These are phyloP conservation scores for Aureobasidium sp. DNA, from an alignment of 2,329 filamentous ascomycete genomes.

Conservation along the genomic window DNA sequence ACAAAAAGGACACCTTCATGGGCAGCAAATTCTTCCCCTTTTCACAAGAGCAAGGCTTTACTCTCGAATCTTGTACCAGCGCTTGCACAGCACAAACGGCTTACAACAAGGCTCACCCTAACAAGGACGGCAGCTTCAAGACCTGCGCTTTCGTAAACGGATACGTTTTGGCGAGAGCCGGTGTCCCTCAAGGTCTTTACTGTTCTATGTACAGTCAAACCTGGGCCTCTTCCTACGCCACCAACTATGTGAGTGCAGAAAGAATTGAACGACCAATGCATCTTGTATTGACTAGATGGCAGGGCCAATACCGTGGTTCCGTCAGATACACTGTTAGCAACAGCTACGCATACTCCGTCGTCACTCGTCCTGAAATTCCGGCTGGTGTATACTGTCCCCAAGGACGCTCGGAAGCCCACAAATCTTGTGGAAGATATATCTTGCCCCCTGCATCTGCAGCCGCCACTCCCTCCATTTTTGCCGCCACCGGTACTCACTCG, in stretches of 20 bases:
- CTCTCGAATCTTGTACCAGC: constrained; percentile 17
- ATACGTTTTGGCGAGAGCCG: constrained; percentile 32
- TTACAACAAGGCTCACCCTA: constrained; percentile 21
- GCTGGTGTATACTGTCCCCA: not conserved
- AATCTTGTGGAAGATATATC: not conserved
- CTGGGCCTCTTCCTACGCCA: constrained; percentile 18
- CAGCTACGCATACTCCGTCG: constrained; percentile 10
- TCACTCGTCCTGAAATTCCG: not conserved
- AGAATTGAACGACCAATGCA: not conserved
- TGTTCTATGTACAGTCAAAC: constrained; percentile 29
- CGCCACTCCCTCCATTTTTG: not conserved
- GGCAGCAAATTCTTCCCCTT: constrained; percentile 20
- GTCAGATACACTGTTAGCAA: constrained; percentile 14
- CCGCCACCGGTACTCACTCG: not conserved
- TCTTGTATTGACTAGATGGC: no score
- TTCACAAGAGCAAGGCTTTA: not conserved
- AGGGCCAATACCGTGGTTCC: constrained; percentile 14
- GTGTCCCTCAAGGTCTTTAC: constrained; percentile 28
- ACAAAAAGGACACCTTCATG: constrained; percentile 22
- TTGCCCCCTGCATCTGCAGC: not conserved
- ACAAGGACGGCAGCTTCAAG: constrained; percentile 14
- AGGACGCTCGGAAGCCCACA: not conserved
- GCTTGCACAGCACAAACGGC: constrained; percentile 19
- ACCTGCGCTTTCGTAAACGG: constrained; percentile 27
- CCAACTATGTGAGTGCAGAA: constrained; percentile 12